Conservation (phyloP, 371 early-diverging fungal species). For the Rhizopus delemar region DNA sequence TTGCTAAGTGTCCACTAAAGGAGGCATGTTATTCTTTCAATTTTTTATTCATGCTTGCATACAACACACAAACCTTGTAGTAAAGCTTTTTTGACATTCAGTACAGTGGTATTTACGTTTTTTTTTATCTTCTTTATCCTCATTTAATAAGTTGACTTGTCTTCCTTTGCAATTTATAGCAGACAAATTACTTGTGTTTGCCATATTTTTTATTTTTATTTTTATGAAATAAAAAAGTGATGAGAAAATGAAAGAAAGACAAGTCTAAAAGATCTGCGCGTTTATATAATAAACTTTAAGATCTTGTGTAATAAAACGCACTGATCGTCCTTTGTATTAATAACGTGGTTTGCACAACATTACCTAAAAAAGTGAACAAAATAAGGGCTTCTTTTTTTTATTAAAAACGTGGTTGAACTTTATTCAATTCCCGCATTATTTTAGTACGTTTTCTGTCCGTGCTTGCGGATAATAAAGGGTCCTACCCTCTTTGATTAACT, state of each 20-base stretch:
- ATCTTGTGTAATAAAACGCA: conserved; percentile 15
- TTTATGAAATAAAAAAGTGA: background rate
- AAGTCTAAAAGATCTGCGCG: background rate
- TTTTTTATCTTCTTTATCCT: conserved; percentile 17
- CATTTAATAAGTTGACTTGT: conserved; percentile 44
- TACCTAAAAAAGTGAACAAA: background rate
- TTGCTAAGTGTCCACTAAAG: conserved; percentile 77
- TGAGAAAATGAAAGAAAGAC: conserved; percentile 9
- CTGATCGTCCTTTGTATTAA: background rate
- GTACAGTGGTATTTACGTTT: conserved; percentile 56
- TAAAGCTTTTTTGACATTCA: conserved; percentile 61
- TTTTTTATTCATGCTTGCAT: no score
- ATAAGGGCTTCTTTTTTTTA: background rate
- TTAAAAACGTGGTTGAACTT: no score
- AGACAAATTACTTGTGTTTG: conserved; percentile 11
- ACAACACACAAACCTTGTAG: conserved; percentile 45
- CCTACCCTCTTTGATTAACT: no score
- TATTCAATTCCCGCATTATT: no score
- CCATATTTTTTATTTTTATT: background rate
- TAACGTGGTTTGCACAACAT: background rate
- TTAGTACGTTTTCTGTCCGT: no score
- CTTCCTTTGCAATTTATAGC: conserved; percentile 43
- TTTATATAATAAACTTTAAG: background rate
- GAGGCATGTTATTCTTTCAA: no score
- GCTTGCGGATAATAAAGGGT: no score